Conservation (phyloP, 163 green algal genomes). For the Smithsoniella earleae region DNA sequence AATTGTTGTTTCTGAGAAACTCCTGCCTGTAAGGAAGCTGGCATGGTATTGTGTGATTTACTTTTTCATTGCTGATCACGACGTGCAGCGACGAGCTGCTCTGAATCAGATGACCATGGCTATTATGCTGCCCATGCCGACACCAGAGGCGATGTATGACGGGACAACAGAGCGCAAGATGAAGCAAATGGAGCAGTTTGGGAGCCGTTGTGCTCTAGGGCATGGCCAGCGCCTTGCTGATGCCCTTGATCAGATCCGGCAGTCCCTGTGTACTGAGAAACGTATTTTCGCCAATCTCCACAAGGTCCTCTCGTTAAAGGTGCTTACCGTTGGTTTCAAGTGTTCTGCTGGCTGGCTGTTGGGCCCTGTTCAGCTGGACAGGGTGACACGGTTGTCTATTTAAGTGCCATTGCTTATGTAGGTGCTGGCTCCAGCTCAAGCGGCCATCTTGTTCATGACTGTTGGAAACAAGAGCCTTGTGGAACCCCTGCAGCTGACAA, state of each 20-base stretch:
- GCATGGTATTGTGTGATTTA: too few relatives aligned
- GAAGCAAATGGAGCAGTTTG: conserved; percentile 13
- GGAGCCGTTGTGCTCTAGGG: neutral
- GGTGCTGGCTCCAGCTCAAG: neutral
- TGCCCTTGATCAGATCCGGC: conserved; percentile 14
- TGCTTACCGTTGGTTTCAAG: neutral
- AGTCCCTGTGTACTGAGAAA: too few relatives aligned
- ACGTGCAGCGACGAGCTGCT: too few relatives aligned
- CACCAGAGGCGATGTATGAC: conserved; percentile 5
- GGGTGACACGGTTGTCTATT: too few relatives aligned
- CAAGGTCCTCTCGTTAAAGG: conserved; percentile 9
- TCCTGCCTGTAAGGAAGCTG: too few relatives aligned
- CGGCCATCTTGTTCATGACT: neutral
- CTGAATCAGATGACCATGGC: conserved; percentile 20
- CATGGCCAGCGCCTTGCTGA: conserved; percentile 7
- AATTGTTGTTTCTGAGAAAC: too few relatives aligned
- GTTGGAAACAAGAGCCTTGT: neutral
- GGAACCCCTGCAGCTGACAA: conserved; percentile 9
- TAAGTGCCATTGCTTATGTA: too few relatives aligned
- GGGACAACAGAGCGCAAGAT: conserved; percentile 1
- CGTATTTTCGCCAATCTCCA: conserved; percentile 1
- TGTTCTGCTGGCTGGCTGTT: too few relatives aligned
- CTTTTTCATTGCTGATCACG: too few relatives aligned
- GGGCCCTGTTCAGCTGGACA: too few relatives aligned
- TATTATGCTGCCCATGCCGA: conserved; percentile 5